These are phyloP conservation scores for Fraxinus xanthoxyloides DNA, from an alignment of 305 asterid genomes.

Conservation along the genomic window DNA sequence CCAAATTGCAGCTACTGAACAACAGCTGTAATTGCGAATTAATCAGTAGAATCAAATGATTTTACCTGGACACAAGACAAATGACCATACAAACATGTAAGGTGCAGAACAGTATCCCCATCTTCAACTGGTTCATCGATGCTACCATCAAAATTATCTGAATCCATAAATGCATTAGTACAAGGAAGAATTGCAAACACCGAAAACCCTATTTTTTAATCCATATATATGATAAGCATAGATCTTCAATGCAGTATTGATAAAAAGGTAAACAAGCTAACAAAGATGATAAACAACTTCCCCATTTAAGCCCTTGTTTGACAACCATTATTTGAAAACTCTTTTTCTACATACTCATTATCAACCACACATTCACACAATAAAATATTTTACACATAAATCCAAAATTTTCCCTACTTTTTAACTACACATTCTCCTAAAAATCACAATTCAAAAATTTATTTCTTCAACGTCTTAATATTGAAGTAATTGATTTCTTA, in stretches of 20 bases:
- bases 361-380: too few species aligned
- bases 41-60: slow-evolving; percentile 11
- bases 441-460: too few species aligned
- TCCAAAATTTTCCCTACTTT: too few species aligned
- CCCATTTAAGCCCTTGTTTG: not conserved
- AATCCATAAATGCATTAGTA: slow-evolving; percentile 19
- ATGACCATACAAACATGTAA: slow-evolving; percentile 86
- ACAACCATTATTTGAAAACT: too few species aligned
- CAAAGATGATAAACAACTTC: not conserved
- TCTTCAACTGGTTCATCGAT: slow-evolving; percentile 85
- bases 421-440: too few species aligned
- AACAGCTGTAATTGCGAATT: not conserved
- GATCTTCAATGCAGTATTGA: not conserved
- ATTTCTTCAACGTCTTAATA: too few species aligned
- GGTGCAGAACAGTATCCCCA: slow-evolving; percentile 93
- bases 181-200: not conserved
- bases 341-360: too few species aligned
- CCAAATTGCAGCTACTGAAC: not conserved
- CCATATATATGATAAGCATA: not conserved
- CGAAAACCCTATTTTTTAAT: not conserved
- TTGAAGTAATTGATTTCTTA: too few species aligned
- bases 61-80: slow-evolving; percentile 73
- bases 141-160: slow-evolving; percentile 67
- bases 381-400: too few species aligned
- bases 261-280: not conserved